A percentile compares a stretch with the other conserved stretches of the same genome.
Evolutionary conservation across 169 alveolate genomes (phyloP).

Genomic region (Theileria luwenshuni): DNA sequence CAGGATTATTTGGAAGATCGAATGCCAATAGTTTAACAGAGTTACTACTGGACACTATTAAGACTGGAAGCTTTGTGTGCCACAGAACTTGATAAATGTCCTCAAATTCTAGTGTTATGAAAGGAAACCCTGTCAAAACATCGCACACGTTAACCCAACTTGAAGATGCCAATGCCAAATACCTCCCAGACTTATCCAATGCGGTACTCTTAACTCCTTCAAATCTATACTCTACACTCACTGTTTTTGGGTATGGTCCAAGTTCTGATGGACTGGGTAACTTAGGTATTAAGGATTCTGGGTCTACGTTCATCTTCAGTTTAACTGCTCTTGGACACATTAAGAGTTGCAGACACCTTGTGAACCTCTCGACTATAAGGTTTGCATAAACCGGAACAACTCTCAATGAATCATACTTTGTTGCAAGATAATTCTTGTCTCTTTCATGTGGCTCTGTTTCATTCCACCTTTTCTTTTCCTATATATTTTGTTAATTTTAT

Average conservation of each 20-base stretch:
- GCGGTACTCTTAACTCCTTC: slow-evolving; percentile 15
- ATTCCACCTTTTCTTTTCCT: slow-evolving; percentile 61
- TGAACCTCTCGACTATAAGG: slow-evolving; percentile 80
- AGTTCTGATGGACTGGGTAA: slow-evolving; percentile 52
- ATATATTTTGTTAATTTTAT: neutral
- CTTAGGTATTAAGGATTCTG: slow-evolving; percentile 55
- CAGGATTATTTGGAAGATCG: slow-evolving; percentile 39
- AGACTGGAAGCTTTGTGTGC: slow-evolving; percentile 58
- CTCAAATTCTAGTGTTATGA: slow-evolving; percentile 28
- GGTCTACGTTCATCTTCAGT: slow-evolving; percentile 86
- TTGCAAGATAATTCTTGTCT: slow-evolving; percentile 76
- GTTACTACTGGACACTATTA: slow-evolving; percentile 43
- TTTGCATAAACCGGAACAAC: slow-evolving; percentile 87
- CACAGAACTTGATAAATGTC: slow-evolving; percentile 38
- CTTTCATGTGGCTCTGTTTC: slow-evolving; percentile 54
- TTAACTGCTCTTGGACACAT: slow-evolving; percentile 90
- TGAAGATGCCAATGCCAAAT: slow-evolving; percentile 30
- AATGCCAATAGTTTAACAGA: slow-evolving; percentile 38
- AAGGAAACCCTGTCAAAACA: slow-evolving; percentile 40
- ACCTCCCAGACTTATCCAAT: slow-evolving; percentile 46
- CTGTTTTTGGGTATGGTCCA: slow-evolving; percentile 55
- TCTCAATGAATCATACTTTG: slow-evolving; percentile 84
- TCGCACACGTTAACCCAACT: slow-evolving; percentile 17
- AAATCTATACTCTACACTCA: slow-evolving; percentile 52
- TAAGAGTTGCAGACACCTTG: slow-evolving; percentile 90